Evolutionary conservation across 371 early-diverging fungal species (phyloP), one percentile per base, ranked within the genome.

Genomic region (Rhizoclosmatium hyalinum): DNA sequence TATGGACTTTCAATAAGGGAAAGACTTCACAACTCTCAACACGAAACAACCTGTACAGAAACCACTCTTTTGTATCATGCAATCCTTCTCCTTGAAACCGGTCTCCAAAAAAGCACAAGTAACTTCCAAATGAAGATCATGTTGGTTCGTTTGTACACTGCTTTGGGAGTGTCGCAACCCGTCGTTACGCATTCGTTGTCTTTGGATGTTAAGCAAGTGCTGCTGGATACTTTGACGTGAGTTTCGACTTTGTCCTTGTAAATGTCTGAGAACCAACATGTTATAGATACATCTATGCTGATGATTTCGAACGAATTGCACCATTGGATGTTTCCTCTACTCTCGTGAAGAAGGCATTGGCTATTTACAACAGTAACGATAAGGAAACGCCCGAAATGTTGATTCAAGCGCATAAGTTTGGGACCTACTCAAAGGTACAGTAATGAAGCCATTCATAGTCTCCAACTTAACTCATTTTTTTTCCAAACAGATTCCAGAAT

Each of bases 121-220:
- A 93, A 92, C 77, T 95, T 91, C 75, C 90, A 92, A 76, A 90
- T 95, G 75, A 95, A 93, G 75, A 87, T 97, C 4, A 82, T 93
- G 17, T 85, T 95, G 24, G 89, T 95, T 43, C 91, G 94, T 41
- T 75, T 96, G 21, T 96, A 96, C 77, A 77, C 87, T 32, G 65
- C 73, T 19, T 73, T 92, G 19, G 94, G 94, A 87, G 84, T 73
- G 85, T 68, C 41, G 39, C 82, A 85, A 39, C 91, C 92, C 10
- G 89, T 94, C 0, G 77, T 87, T 41, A 87, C 87, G 17, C 85
- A 94, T 67, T 92, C 90, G 79, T 82, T 80, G 61, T 88, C 91
- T 0, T 88, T 97, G 87, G 92, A 92, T 72, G 91, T 96, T 80
- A 96, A 96, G 82, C 91, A 95, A 75, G 89, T 96, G 42, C 94